These are phyloP conservation scores for Sordariomycetes sp. DNA, from an alignment of 2,329 filamentous ascomycete genomes.

Conservation along the genomic window DNA sequence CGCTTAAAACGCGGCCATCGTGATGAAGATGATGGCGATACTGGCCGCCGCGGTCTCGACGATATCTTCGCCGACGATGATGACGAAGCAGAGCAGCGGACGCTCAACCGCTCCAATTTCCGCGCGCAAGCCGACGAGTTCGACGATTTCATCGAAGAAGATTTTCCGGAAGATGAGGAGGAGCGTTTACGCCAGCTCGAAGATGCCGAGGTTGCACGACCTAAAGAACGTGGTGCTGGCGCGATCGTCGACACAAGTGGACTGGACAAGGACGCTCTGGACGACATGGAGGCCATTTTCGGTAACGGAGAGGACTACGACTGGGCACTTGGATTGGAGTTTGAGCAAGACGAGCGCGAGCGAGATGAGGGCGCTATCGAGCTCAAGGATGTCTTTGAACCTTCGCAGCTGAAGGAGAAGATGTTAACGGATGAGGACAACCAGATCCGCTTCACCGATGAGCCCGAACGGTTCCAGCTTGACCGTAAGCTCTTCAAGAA, in stretches of 20 bases:
- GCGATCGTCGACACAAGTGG: constrained; percentile 71
- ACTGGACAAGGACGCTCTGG: constrained; percentile 83
- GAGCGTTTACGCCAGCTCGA: constrained; percentile 68
- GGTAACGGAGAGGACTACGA: constrained; percentile 93
- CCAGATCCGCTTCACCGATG: constrained; percentile 75
- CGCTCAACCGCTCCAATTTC: constrained; percentile 41
- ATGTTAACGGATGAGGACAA: constrained; percentile 96
- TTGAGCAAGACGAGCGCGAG: constrained; percentile 71
- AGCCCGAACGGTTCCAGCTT: constrained; percentile 90
- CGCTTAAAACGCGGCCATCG: constrained; percentile 87
- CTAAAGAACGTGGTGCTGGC: constrained; percentile 61
- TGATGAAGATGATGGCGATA: constrained; percentile 57
- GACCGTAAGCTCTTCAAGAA: constrained; percentile 83
- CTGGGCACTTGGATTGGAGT: constrained; percentile 85
- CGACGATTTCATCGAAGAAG: constrained; percentile 95
- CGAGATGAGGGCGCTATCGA: constrained; percentile 78
- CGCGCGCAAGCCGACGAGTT: constrained; percentile 68
- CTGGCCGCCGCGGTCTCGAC: constrained; percentile 64
- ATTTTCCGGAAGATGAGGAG: constrained; percentile 80
- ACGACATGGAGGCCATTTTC: constrained; percentile 95
- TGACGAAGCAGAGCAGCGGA: constrained; percentile 48
- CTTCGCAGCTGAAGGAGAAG: constrained; percentile 86
- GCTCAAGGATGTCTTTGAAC: constrained; percentile 96
- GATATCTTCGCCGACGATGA: constrained; percentile 96
- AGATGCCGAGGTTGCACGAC: constrained; percentile 80